Evolutionary conservation across 257 asterid species (phyloP), one percentile per base, ranked within the genome.

Genomic region (Capsicum baccatum): DNA sequence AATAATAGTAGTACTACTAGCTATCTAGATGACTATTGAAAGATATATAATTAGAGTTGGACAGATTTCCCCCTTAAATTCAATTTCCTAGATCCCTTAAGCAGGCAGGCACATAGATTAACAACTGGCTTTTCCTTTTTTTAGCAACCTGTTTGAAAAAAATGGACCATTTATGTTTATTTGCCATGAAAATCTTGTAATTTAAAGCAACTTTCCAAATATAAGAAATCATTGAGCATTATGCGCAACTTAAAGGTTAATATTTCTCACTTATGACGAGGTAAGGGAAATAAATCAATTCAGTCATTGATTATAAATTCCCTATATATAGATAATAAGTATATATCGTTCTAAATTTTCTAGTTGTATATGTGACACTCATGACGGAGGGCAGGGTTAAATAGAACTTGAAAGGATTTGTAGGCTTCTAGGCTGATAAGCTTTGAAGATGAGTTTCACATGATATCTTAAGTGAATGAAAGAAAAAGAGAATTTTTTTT

Each of bases 191-290:
- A 60, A 33, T 10, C 80, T 73, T 11, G 80, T 47, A 73, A n/a
- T 73, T 73, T 73, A 12, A 4, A 73, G 42, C 59, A 48, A 10
- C 39, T 15, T n/a, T 47, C 6, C 80, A 73, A 48, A 73, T 73
- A 73, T 19, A 73, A 73, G 42, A 73, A 73, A 52, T 21, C 44
- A 74, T 50, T 74, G 19, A 74, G 13, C 80, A 63, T 63, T 63
- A 63, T 19, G 15, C 15, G 39, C 69, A 4, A 19, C 39, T 9
- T 62, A 62, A 62, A 62, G 37, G 39, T 62, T 33, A 64, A 12
- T 8, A 64, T 64, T 64, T 64, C 42, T 4, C 17, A 5, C n/a
- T 64, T 11, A 33, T 64, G 71, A 64, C n/a, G 44, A 39, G 4
- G 44, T 39, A 39, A 58, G 26, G 70, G 44, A 63, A 26, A 26